Evolutionary conservation across 345 rosid species (phyloP).

Genomic region (Zanthoxylum bungeanum): DNA sequence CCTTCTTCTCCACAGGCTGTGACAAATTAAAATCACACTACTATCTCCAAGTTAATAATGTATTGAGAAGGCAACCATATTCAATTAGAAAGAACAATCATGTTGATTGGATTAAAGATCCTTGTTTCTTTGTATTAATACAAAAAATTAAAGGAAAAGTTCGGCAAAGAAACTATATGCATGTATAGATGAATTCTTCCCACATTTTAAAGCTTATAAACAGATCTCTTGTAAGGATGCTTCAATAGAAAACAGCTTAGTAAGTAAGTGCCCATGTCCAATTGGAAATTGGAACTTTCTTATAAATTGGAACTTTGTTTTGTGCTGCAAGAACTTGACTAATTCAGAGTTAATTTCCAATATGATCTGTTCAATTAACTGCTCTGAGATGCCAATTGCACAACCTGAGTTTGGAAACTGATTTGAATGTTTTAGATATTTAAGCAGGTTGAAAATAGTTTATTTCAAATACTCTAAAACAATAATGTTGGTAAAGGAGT

Average conservation of each 20-base stretch:
- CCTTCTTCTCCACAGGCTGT: slow-evolving; percentile 27
- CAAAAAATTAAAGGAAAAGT: background rate
- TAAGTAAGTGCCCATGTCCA: background rate
- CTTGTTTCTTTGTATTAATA: background rate
- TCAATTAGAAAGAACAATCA: background rate
- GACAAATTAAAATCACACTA: slow-evolving; percentile 4
- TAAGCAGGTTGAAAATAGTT: background rate
- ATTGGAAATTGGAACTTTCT: background rate
- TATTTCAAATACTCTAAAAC: background rate
- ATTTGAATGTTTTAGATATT: background rate
- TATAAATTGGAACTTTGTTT: background rate
- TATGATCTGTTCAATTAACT: background rate
- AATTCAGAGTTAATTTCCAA: background rate
- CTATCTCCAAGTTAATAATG: background rate
- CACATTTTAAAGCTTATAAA: background rate
- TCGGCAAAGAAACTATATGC: background rate
- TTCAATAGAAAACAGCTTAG: background rate
- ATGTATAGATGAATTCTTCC: background rate
- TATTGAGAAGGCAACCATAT: background rate
- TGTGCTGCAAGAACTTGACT: background rate
- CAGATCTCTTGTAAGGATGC: background rate
- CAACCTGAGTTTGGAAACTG: background rate
- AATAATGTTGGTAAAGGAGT: background rate
- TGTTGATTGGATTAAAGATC: background rate
- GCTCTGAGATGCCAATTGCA: background rate